Conservation (phyloP, 192 early-diverging fungal species). For the Podila horticola region DNA sequence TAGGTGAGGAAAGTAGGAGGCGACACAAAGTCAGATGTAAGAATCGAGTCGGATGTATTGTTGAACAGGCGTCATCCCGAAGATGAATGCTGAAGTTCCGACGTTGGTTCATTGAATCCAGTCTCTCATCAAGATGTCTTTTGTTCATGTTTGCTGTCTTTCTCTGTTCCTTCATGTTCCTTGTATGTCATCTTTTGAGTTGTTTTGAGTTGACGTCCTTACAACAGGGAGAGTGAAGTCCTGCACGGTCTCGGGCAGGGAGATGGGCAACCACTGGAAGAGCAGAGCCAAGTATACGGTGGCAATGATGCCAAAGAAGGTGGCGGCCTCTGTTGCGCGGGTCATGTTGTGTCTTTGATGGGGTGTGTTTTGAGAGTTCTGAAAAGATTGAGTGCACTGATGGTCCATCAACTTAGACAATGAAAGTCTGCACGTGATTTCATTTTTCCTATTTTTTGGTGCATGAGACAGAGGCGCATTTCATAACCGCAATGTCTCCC, state of each 20-base stretch:
- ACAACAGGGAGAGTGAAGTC: slow-evolving; percentile 65
- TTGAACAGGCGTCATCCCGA: too few species aligned
- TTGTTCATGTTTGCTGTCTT: too few species aligned
- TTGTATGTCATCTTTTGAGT: too few species aligned
- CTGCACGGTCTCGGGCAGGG: slow-evolving; percentile 56
- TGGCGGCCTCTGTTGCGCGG: slow-evolving; percentile 61
- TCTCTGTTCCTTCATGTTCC: too few species aligned
- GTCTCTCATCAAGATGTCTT: too few species aligned
- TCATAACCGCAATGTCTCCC: not conserved
- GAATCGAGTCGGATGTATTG: too few species aligned
- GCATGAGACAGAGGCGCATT: not conserved
- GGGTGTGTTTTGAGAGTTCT: not conserved
- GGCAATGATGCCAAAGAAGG: slow-evolving; percentile 52
- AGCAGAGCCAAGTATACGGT: slow-evolving; percentile 56
- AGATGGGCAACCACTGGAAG: slow-evolving; percentile 56
- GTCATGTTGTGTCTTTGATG: slow-evolving; percentile 53
- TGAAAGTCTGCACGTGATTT: too few species aligned
- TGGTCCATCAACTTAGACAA: too few species aligned
- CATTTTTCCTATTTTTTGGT: too few species aligned
- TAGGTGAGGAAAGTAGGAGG: slow-evolving; percentile 28
- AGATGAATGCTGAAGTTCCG: too few species aligned
- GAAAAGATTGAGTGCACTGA: not conserved
- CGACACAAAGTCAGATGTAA: not conserved
- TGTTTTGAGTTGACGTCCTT: slow-evolving; percentile 8
- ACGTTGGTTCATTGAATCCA: not conserved